Percentiles rank a stretch among this genome's conserved stretches.
phyloP scores from a whole-genome alignment of 495 filamentous ascomycete genomes.

The Hypoxylon rickii region DNA sequence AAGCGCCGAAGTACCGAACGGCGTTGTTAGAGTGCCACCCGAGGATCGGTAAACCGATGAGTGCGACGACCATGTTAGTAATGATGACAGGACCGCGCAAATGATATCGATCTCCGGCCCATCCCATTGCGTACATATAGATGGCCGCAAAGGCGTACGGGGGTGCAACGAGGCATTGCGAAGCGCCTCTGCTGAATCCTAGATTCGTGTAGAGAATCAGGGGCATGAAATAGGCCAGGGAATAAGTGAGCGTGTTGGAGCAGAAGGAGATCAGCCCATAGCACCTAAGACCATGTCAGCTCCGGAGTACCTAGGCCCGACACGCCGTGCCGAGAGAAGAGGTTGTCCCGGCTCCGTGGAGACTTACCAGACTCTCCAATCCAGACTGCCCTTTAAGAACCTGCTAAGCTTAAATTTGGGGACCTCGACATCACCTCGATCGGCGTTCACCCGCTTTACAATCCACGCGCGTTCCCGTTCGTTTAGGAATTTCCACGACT shows the following conservation, averaged over 20 bases:
- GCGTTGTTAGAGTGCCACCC: conserved; percentile 55
- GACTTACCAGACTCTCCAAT: conserved; percentile 60
- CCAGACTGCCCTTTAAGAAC: conserved; percentile 52
- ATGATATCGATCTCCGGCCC: conserved; percentile 58
- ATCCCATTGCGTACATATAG: conserved; percentile 58
- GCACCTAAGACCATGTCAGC: conserved; percentile 28
- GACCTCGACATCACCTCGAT: conserved; percentile 56
- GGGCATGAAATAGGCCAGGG: conserved; percentile 67
- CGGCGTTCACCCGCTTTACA: conserved; percentile 56
- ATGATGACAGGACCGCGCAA: conserved; percentile 60
- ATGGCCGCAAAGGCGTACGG: conserved; percentile 62
- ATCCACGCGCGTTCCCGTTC: conserved; percentile 56
- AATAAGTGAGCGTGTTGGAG: conserved; percentile 61
- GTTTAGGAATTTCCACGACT: conserved; percentile 59
- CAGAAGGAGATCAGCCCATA: conserved; percentile 60
- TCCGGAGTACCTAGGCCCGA: conserved; percentile 16
- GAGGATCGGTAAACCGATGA: conserved; percentile 51
- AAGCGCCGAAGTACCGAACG: conserved; percentile 63
- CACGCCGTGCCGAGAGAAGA: not conserved
- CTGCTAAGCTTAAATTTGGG: conserved; percentile 55
- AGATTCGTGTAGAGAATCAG: conserved; percentile 63
- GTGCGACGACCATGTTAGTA: conserved; percentile 48
- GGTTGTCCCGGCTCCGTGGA: not conserved
- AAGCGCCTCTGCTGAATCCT: conserved; percentile 55
- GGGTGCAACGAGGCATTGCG: conserved; percentile 65